Evolutionary conservation across 495 filamentous ascomycete genomes (phyloP).

Genomic region (Podospora didyma): DNA sequence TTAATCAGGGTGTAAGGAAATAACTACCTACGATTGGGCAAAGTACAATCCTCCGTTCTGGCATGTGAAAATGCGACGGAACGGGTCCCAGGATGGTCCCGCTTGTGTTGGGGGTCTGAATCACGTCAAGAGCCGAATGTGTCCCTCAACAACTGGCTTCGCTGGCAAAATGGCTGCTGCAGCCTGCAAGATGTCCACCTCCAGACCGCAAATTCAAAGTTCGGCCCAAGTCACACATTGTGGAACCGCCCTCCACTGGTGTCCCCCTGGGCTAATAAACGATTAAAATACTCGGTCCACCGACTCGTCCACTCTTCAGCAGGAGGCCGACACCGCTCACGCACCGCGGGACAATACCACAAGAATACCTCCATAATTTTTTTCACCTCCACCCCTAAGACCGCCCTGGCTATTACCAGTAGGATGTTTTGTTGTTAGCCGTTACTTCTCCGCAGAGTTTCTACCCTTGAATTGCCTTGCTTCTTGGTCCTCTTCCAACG

Average conservation of each 20-base stretch:
- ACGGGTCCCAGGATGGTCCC: neutral
- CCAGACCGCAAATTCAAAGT: neutral
- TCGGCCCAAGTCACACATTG: neutral
- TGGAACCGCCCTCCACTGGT: neutral
- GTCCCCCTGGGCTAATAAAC: neutral
- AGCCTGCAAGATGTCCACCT: neutral
- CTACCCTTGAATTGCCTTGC: no score
- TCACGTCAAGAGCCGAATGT: constrained; percentile 5
- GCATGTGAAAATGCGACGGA: neutral
- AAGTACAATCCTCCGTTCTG: neutral
- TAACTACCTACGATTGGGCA: neutral
- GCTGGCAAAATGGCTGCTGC: neutral
- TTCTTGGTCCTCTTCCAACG: neutral
- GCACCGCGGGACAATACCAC: neutral
- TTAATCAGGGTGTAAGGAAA: no score
- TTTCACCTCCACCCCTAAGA: neutral
- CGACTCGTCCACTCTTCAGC: neutral
- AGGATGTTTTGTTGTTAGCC: neutral
- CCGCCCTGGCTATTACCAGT: neutral
- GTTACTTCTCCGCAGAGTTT: neutral
- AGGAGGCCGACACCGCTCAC: neutral
- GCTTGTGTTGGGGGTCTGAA: constrained; percentile 13
- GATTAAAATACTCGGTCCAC: neutral
- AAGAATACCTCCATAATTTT: neutral
- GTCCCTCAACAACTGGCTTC: constrained; percentile 18